Evolutionary conservation across 441 rosid genomes (phyloP), one percentile per base, ranked within the genome.

Genomic region (Eugenia klotzschiana): DNA sequence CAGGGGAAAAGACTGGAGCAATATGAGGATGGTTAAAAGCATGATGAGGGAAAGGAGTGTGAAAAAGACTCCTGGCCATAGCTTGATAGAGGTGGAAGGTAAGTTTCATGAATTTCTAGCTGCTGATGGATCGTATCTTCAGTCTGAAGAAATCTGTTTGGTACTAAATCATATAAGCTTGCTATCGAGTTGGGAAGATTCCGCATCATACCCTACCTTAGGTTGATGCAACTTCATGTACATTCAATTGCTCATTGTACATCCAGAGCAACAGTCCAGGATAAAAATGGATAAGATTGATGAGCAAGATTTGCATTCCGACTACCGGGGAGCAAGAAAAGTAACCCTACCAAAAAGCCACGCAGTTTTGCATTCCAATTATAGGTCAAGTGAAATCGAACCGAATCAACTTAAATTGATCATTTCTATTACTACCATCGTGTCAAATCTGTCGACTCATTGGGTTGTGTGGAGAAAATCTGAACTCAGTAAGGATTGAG

Each of bases 41-140:
- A 49, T 57, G 74, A 85, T 81, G 86, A 85, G 86, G 82, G 84
- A 81, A 51, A 85, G 77, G 50, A 81, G 55, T 49, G 84, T 85
- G 81, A 81, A 40, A 26, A 85, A 85, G 81, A 49, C 73, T 49
- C 86, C 86, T 29, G 86, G 86, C 40, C 86, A 81, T 58, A 85
- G 84, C 81, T 46, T 74, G 84, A 85, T 81, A n/a, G 82, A 85
- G 69, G 81, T 85, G 77, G 74, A 81, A 3, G 86, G 86, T 50
- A 50, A 81, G 82, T 74, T 84, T 56, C 84, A 84, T 46, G 82
- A 81, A 52, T 85, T 85, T 27, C 51, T 81, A 56, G 84, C 83
- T 55, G 86, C 82, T n/a, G 86, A 85, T 74, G 84, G 79, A 53
- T 81, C 77, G 3, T 83, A 85, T 43, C 84, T 53, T 1, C 81